These are phyloP conservation scores for Fomitopsis schrenkii DNA, from an alignment of 1,284 basidiomycete genomes.

Conservation along the genomic window DNA sequence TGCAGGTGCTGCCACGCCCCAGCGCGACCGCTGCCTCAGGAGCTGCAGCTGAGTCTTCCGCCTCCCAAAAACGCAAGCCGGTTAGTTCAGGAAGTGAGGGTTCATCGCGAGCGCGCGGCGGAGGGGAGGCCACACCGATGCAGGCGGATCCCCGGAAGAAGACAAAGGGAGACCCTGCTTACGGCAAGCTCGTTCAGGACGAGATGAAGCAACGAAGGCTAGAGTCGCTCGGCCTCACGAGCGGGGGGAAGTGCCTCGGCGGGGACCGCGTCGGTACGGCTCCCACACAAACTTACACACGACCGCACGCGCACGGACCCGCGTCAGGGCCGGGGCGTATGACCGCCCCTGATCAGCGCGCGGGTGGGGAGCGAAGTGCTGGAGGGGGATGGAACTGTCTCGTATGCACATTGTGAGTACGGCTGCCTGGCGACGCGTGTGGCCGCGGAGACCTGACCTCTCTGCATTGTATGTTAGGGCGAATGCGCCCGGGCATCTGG, in stretches of 20 bases:
- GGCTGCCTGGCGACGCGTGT: neutral
- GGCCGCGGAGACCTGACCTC: neutral
- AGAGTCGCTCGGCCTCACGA: conserved; percentile 38
- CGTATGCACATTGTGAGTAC: conserved; percentile 52
- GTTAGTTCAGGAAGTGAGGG: neutral
- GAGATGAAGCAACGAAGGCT: conserved; percentile 45
- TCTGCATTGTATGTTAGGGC: conserved; percentile 28
- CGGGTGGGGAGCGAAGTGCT: neutral
- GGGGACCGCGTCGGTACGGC: neutral
- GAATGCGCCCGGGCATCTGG: conserved; percentile 44
- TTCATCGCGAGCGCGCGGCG: neutral
- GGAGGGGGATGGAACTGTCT: conserved; percentile 40
- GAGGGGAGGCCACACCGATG: neutral
- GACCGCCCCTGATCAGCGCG: neutral
- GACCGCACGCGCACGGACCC: neutral
- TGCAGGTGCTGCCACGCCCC: neutral
- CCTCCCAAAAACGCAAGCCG: neutral
- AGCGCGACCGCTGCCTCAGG: neutral
- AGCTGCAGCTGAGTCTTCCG: neutral
- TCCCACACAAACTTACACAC: neutral
- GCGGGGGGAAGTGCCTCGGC: conserved; percentile 13
- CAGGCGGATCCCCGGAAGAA: neutral
- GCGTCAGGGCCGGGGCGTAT: neutral
- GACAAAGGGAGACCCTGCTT: conserved; percentile 15
- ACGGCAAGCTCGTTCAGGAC: conserved; percentile 38